Base-by-base conservation (phyloP, 2,329 filamentous ascomycete species). In the Colletotrichum navitas region DNA sequence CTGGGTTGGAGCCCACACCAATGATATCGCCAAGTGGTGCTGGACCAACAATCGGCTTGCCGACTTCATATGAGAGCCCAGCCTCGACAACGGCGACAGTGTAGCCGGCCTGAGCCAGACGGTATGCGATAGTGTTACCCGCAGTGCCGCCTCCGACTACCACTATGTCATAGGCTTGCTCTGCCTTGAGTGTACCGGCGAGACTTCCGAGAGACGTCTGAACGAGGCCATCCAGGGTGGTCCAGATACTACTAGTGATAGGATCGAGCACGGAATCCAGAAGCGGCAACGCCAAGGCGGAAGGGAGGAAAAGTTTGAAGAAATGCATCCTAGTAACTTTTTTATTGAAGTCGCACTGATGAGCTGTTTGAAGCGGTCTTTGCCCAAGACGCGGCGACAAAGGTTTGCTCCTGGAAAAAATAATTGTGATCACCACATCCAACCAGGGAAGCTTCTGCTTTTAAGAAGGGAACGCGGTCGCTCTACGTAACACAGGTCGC, bases 71-170 rank as follows among this genome's bases (percentile, higher is more conserved):
- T 34, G 79, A 80, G 2, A 64, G 67, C 4, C 81, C 81, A 2
- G 81, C 81, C 72, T 84, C 81, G 26, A 84, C 74, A 4, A 83
- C 77, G 26, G 81, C 81, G 26, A 84, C 81, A 3, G 73, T 73
- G 51, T 66, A 75, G 3, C 75, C 76, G 39, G 77, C 74, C 41
- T 65, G 51, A 7, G 80, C 78, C 0, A 84, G 76, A 5, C 82
- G 77, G 32, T 73, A 74, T 7, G 78, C 81, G 0, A 83, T 63
- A 0, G 77, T 76, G 54, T 79, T 76, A n/a, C 82, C 82, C 3
- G 80, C 81, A 0, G 78, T 83, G 12, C 81, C 82, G 34, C 81
- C 82, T 24, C 82, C 81, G 21, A 82, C 77, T 8, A 83, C 55
- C 18, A 49, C 47, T 16, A 49, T 26, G 29, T 54, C 51, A 6